Evolutionary conservation across 768 basidiomycete species (phyloP).

Genomic region (Agrocybe chaxingu): DNA sequence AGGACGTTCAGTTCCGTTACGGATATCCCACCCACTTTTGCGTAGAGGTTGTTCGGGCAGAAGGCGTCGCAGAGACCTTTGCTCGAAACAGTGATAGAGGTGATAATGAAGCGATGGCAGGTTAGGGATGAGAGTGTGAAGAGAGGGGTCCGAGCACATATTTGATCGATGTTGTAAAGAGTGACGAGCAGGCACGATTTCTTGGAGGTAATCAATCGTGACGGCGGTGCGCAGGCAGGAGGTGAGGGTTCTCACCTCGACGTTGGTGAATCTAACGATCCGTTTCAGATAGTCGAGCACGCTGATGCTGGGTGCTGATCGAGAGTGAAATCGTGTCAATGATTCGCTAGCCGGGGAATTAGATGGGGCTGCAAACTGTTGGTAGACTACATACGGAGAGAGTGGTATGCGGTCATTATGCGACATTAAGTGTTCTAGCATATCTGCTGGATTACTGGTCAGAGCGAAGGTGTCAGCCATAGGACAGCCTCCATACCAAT

Average conservation of each 20-base stretch:
- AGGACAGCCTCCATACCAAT: conserved; percentile 57
- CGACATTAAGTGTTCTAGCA: conserved; percentile 90
- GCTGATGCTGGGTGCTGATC: conserved; percentile 82
- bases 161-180: conserved; percentile 90
- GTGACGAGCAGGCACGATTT: conserved; percentile 79
- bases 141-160: conserved; percentile 79
- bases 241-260: conserved; percentile 61
- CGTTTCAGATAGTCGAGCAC: conserved; percentile 92
- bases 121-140: conserved; percentile 96
- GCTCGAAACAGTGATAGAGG: conserved; percentile 86
- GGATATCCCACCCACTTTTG: conserved; percentile 93
- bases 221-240: conserved; percentile 9
- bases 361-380: conserved; percentile 13
- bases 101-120: conserved; percentile 96
- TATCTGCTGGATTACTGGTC: conserved; percentile 63
- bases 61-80: conserved; percentile 96
- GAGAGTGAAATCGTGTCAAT: conserved; percentile 95
- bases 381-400: conserved; percentile 57
- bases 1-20: conserved; percentile 89
- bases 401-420: conserved; percentile 97
- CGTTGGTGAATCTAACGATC: conserved; percentile 92
- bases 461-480: conserved; percentile 1
- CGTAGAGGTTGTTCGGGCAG: conserved; percentile 92
- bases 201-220: conserved; percentile 31
- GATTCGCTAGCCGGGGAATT: conserved; percentile 57